These are phyloP conservation scores for Clitopilus passeckerianus DNA, from an alignment of 768 basidiomycete species.

Conservation along the genomic window DNA sequence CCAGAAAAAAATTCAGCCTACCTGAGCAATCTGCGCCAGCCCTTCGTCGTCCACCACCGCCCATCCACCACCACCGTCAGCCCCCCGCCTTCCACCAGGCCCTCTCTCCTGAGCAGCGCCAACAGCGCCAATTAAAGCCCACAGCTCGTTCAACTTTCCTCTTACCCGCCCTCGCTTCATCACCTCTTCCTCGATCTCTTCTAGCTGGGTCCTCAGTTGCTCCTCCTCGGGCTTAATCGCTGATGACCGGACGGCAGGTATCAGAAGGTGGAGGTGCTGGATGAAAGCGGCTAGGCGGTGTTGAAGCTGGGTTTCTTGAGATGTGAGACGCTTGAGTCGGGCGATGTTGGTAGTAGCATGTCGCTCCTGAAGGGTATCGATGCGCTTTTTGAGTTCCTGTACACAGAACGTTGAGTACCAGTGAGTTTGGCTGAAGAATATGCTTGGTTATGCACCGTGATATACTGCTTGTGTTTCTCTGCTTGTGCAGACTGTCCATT, in stretches of 20 bases:
- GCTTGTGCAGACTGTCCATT: constrained; percentile 71
- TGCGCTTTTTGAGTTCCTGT: constrained; percentile 64
- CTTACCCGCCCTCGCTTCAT: constrained; percentile 58
- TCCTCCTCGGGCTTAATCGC: constrained; percentile 82
- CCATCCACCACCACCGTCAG: constrained; percentile 51
- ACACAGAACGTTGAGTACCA: neutral
- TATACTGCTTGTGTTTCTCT: constrained; percentile 58
- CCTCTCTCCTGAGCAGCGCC: constrained; percentile 54
- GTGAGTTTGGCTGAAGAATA: no score
- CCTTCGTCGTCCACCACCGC: constrained; percentile 87
- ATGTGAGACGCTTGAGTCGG: constrained; percentile 57
- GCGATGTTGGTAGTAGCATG: constrained; percentile 66
- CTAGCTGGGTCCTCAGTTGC: constrained; percentile 60
- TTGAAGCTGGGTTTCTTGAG: constrained; percentile 62
- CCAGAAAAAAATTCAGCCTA: constrained; percentile 18
- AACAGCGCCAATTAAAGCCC: constrained; percentile 78
- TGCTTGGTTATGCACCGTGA: constrained; percentile 36
- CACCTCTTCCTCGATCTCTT: constrained; percentile 67
- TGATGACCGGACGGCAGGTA: constrained; percentile 70
- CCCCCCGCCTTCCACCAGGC: constrained; percentile 33
- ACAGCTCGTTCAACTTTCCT: constrained; percentile 77
- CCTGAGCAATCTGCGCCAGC: constrained; percentile 70
- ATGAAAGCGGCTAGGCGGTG: constrained; percentile 67
- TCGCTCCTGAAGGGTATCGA: constrained; percentile 53
- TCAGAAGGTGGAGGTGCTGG: constrained; percentile 74